A percentile compares a stretch with the other conserved stretches of the same genome.
These are phyloP conservation scores for Ailanthus altissimus DNA, from an alignment of 345 rosid genomes.

Conservation along the genomic window DNA sequence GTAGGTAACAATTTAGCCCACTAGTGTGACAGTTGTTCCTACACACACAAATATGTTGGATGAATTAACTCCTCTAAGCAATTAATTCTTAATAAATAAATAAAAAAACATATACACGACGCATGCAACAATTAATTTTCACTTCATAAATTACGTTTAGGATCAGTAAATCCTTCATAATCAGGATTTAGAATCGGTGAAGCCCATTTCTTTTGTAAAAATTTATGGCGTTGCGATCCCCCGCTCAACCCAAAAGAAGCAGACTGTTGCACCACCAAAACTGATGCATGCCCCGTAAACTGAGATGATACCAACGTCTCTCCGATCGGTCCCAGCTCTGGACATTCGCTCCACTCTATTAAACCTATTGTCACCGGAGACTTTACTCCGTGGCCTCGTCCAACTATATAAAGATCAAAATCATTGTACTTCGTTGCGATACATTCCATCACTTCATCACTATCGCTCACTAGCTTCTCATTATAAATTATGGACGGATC, in stretches of 20 bases:
- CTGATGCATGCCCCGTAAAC: constrained; percentile 27
- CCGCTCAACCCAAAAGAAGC: background rate
- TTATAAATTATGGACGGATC: constrained; percentile 28
- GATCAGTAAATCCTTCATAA: background rate
- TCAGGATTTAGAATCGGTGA: constrained; percentile 15
- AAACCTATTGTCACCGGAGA: constrained; percentile 30
- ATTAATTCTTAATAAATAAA: no score
- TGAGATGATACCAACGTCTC: constrained; percentile 31
- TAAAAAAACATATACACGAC: no score
- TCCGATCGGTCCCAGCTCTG: constrained; percentile 38
- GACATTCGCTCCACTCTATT: constrained; percentile 33
- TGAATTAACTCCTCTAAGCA: no score
- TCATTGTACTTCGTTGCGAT: constrained; percentile 12
- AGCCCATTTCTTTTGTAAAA: background rate
- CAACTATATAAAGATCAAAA: constrained; percentile 42
- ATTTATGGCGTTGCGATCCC: background rate
- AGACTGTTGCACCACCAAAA: constrained; percentile 39
- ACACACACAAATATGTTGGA: no score
- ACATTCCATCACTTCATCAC: constrained; percentile 20
- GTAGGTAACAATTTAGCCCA: no score
- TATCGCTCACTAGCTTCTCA: constrained; percentile 27
- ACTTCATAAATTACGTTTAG: no score
- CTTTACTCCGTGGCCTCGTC: constrained; percentile 24
- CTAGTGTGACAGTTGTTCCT: no score
- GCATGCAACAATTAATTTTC: no score